Conservation (phyloP, 441 rosid genomes). For the Erodium texanum region DNA sequence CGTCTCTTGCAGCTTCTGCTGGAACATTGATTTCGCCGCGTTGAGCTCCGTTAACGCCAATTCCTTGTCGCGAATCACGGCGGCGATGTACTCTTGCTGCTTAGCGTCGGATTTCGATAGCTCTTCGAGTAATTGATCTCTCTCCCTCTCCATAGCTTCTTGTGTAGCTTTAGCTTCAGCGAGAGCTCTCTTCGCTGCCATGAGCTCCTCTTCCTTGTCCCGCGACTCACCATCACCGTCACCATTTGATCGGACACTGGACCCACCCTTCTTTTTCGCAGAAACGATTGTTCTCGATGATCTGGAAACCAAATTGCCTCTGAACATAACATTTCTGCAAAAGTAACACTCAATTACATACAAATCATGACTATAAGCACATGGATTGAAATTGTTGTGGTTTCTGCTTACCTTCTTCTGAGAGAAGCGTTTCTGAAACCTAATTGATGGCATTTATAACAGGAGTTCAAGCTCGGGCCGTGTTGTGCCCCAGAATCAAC, state of each 20-base stretch:
- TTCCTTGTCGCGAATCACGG: conserved; percentile 33
- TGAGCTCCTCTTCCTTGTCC: conserved; percentile 21
- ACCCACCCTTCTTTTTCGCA: conserved; percentile 25
- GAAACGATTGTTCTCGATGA: conserved; percentile 21
- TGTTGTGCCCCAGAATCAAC: not conserved
- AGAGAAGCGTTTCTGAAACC: conserved; percentile 6
- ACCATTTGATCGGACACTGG: conserved; percentile 7
- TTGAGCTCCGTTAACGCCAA: conserved; percentile 30
- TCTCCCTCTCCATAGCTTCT: conserved; percentile 29
- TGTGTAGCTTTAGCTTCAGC: conserved; percentile 29
- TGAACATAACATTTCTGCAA: conserved; percentile 24
- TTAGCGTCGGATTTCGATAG: conserved; percentile 28
- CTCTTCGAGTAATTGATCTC: conserved; percentile 35
- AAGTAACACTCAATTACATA: not conserved
- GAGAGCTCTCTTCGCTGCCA: conserved; percentile 28
- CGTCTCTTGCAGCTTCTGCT: conserved; percentile 32
- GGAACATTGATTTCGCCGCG: conserved; percentile 29
- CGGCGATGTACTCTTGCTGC: conserved; percentile 30
- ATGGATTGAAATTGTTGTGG: not conserved
- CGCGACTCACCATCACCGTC: conserved; percentile 18
- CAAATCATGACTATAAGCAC: not conserved
- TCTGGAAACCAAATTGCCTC: conserved; percentile 17
- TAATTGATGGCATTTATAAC: conserved; percentile 1
- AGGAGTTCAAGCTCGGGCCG: not conserved
- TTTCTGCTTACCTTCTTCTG: not conserved